Percentiles rank a stretch among this genome's conserved stretches.
These are phyloP conservation scores for Coemansia brasiliensis DNA, from an alignment of 192 early-diverging fungal genomes.

Conservation along the genomic window DNA sequence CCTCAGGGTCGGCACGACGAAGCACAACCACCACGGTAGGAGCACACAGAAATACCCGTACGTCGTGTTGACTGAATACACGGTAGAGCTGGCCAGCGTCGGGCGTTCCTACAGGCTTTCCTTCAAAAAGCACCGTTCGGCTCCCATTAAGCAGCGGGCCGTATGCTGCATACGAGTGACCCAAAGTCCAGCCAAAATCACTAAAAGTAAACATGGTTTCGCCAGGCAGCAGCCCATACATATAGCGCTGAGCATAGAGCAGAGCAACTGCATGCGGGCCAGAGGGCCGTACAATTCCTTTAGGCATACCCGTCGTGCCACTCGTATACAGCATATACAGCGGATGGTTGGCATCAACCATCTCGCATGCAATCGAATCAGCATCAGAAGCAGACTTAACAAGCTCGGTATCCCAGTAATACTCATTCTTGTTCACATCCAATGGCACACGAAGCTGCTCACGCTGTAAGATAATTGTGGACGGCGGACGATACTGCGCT, in stretches of 20 bases:
- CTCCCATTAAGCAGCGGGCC: constrained; percentile 76
- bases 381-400: constrained; percentile 47
- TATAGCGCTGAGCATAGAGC: constrained; percentile 67
- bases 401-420: constrained; percentile 58
- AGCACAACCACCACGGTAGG: constrained; percentile 86
- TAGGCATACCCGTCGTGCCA: constrained; percentile 78
- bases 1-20: constrained; percentile 74
- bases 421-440: constrained; percentile 35
- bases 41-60: constrained; percentile 75
- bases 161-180: constrained; percentile 81
- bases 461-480: constrained; percentile 69
- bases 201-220: constrained; percentile 79
- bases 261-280: constrained; percentile 75
- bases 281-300: constrained; percentile 58
- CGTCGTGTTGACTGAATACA: constrained; percentile 74
- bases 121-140: constrained; percentile 81
- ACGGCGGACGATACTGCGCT: constrained; percentile 41
- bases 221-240: constrained; percentile 71
- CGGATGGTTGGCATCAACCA: constrained; percentile 67
- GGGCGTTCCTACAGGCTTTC: constrained; percentile 79
- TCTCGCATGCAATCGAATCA: constrained; percentile 56
- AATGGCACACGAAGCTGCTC: constrained; percentile 57
- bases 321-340: constrained; percentile 82
- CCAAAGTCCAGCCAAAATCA: constrained; percentile 89
- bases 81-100: constrained; percentile 81